Conservation (phyloP, 2,329 filamentous ascomycete genomes). For the Botrytis hyacinthi region DNA sequence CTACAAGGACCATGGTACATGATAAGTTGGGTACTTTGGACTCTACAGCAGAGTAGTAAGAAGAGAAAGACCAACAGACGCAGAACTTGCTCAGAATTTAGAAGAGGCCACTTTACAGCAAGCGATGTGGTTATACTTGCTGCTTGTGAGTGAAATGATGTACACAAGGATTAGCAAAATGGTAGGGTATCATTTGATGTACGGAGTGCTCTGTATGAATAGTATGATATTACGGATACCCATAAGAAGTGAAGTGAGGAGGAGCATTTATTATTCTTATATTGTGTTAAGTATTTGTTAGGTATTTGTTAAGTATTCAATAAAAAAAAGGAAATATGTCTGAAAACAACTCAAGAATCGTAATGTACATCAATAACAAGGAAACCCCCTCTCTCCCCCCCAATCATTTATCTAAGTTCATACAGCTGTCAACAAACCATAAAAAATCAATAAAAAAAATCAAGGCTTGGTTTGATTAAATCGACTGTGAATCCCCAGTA, state of each 20-base stretch:
- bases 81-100: not conserved
- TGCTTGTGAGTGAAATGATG: not conserved
- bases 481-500: not conserved
- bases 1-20: not conserved
- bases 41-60: not conserved
- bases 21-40: not conserved
- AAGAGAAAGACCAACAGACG: not conserved
- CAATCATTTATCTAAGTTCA: not conserved
- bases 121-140: not conserved
- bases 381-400: not conserved
- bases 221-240: not conserved
- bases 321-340: not conserved
- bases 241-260: not conserved
- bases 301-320: not conserved
- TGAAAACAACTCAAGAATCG: constrained; percentile 10
- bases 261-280: not conserved
- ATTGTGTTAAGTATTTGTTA: not conserved
- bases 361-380: constrained; percentile 1
- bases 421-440: not conserved
- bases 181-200: not conserved
- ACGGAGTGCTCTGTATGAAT: not conserved
- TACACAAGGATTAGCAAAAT: constrained; percentile 4
- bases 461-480: constrained; percentile 4
- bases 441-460: not conserved
- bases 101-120: not conserved